Conservation (phyloP, 2,329 filamentous ascomycete species). For the Calonectria naviculata region DNA sequence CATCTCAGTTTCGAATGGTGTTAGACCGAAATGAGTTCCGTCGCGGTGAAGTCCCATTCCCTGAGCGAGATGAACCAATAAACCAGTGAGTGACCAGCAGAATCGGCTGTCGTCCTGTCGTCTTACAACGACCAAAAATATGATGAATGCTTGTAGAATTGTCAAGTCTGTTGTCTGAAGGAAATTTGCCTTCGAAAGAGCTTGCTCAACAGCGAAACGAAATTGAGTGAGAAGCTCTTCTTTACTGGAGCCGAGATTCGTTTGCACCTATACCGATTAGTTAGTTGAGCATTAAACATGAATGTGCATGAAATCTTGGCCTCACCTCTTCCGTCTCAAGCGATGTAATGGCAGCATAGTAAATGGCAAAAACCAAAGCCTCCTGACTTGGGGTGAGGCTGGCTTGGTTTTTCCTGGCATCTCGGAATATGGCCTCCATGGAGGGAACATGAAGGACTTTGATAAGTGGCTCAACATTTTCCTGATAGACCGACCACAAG, state of each 20-base stretch:
- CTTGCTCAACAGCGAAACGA: slow-evolving; percentile 66
- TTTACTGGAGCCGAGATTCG: slow-evolving; percentile 57
- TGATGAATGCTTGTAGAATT: slow-evolving; percentile 67
- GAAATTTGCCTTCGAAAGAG: slow-evolving; percentile 68
- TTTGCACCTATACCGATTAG: slow-evolving; percentile 35
- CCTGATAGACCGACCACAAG: slow-evolving; percentile 77
- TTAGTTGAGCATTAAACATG: slow-evolving; percentile 8
- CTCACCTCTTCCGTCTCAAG: slow-evolving; percentile 70
- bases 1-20: slow-evolving; percentile 70
- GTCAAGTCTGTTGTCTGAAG: slow-evolving; percentile 66
- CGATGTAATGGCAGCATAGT: slow-evolving; percentile 68
- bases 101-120: slow-evolving; percentile 62
- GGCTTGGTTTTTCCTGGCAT: slow-evolving; percentile 69
- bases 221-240: slow-evolving; percentile 58
- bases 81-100: slow-evolving; percentile 69
- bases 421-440: slow-evolving; percentile 69
- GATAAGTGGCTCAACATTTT: slow-evolving; percentile 79
- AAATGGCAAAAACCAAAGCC: slow-evolving; percentile 73
- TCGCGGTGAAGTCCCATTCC: slow-evolving; percentile 71
- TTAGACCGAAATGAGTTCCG: slow-evolving; percentile 59
- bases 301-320: background rate
- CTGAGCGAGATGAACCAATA: slow-evolving; percentile 69
- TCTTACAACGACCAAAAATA: slow-evolving; percentile 64
- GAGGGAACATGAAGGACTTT: slow-evolving; percentile 79
- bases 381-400: slow-evolving; percentile 67